Conservation (phyloP, 352 stramenopile species). For the Discostella stelligera region DNA sequence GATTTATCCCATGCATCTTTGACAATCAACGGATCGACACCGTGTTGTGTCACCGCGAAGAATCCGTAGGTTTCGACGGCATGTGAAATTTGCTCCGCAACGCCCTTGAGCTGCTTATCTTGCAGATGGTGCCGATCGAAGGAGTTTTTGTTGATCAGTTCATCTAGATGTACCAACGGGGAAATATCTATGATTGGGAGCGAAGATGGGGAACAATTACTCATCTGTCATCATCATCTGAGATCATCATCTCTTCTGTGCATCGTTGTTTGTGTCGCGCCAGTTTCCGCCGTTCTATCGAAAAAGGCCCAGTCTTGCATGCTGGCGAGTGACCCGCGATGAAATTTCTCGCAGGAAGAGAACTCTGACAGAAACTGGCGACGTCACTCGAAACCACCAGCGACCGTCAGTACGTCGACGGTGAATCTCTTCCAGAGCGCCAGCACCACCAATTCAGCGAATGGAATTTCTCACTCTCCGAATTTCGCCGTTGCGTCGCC, state of each 20-base stretch:
- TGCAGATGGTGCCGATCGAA: background rate
- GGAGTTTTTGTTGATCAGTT: background rate
- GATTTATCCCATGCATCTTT: conserved; percentile 67
- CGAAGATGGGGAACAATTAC: background rate
- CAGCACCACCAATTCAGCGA: conserved; percentile 1
- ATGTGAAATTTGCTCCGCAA: conserved; percentile 50
- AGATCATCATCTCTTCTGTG: too few species aligned
- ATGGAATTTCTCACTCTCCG: background rate
- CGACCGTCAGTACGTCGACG: background rate
- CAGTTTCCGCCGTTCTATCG: too few species aligned
- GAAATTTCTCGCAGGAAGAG: background rate
- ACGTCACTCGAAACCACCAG: background rate
- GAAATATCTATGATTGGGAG: conserved; percentile 56
- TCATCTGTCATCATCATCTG: too few species aligned
- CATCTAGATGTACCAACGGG: conserved; percentile 18
- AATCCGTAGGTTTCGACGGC: conserved; percentile 86
- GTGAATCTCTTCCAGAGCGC: background rate
- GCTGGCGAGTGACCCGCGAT: background rate
- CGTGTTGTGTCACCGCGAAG: conserved; percentile 85
- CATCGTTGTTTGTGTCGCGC: too few species aligned
- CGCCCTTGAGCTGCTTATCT: conserved; percentile 7
- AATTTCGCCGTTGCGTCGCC: background rate
- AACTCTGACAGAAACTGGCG: background rate
- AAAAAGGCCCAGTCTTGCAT: too few species aligned
- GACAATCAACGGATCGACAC: conserved; percentile 71